Conservation (phyloP, 2,329 filamentous ascomycete species). For the Emergomyces pasteurianus region DNA sequence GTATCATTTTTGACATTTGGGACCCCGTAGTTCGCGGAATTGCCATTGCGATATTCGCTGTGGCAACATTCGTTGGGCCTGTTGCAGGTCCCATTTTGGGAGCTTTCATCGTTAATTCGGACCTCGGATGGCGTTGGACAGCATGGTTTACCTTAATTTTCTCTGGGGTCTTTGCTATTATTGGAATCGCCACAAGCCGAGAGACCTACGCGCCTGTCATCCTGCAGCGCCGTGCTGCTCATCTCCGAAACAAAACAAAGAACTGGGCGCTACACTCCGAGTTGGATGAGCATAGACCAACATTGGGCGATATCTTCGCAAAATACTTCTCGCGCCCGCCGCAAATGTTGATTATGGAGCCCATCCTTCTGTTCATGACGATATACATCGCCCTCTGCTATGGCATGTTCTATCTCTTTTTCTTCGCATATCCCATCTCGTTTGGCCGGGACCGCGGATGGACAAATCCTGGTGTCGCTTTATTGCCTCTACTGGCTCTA, state of each 20-base stretch:
- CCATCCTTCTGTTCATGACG: conserved; percentile 38
- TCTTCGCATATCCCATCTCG: conserved; percentile 31
- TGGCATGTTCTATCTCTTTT: conserved; percentile 22
- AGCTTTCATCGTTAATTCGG: conserved; percentile 37
- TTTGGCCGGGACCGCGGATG: conserved; percentile 34
- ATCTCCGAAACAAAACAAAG: conserved; percentile 36
- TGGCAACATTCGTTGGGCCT: conserved; percentile 39
- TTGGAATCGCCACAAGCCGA: conserved; percentile 37
- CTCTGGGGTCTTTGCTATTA: conserved; percentile 27
- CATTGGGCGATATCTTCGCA: conserved; percentile 25
- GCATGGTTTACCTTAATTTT: conserved; percentile 44
- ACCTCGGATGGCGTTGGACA: conserved; percentile 47
- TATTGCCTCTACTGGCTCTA: conserved; percentile 36
- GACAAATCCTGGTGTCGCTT: conserved; percentile 27
- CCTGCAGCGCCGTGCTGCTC: conserved; percentile 36
- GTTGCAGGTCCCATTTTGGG: conserved; percentile 39
- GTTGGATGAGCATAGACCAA: conserved; percentile 32
- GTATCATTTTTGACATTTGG: conserved; percentile 40
- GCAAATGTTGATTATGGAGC: conserved; percentile 37
- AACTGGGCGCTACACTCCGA: conserved; percentile 38
- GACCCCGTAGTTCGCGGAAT: conserved; percentile 36
- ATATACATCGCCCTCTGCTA: conserved; percentile 32
- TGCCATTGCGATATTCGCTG: conserved; percentile 34
- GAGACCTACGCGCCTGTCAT: conserved; percentile 42
- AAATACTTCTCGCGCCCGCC: conserved; percentile 37